A percentile compares a stretch with the other conserved stretches of the same genome.
phyloP scores from a whole-genome alignment of 2,329 filamentous ascomycete species.

The Beauveria varroae region DNA sequence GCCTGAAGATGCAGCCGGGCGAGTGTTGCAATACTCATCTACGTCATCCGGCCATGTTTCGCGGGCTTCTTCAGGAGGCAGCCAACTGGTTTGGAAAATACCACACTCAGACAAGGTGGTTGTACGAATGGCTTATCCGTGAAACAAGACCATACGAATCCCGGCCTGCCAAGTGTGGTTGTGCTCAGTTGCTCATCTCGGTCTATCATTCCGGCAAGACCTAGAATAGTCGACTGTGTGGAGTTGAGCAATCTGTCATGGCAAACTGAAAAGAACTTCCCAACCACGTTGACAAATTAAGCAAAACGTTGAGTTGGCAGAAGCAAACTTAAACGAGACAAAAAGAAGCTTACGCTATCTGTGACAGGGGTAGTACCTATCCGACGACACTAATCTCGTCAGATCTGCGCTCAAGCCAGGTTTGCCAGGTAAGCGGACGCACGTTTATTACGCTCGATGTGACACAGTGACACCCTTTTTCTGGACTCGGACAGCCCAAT shows the following conservation, averaged over 20 bases:
- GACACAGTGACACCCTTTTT: not conserved
- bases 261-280: too few relatives aligned
- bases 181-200: slow-evolving; percentile 1
- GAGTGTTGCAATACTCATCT: too few relatives aligned
- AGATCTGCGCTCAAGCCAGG: slow-evolving; percentile 10
- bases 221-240: not conserved
- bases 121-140: not conserved
- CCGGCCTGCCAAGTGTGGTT: not conserved
- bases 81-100: too few relatives aligned
- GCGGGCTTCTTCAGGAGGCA: not conserved
- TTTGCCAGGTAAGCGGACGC: slow-evolving; percentile 6
- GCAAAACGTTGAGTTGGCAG: not conserved
- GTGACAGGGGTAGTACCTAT: not conserved
- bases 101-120: not conserved
- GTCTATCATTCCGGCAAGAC: not conserved
- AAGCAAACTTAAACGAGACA: not conserved
- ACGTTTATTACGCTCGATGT: not conserved
- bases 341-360: slow-evolving; percentile 8
- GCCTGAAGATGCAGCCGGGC: not conserved
- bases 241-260: not conserved
- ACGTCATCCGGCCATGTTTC: not conserved
- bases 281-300: too few relatives aligned
- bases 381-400: slow-evolving; percentile 3
- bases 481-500: not conserved
- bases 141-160: not conserved